Evolutionary conservation across 2,329 filamentous ascomycete species (phyloP), one percentile per base, ranked within the genome.

Genomic region (Nigrograna mackinnonii): DNA sequence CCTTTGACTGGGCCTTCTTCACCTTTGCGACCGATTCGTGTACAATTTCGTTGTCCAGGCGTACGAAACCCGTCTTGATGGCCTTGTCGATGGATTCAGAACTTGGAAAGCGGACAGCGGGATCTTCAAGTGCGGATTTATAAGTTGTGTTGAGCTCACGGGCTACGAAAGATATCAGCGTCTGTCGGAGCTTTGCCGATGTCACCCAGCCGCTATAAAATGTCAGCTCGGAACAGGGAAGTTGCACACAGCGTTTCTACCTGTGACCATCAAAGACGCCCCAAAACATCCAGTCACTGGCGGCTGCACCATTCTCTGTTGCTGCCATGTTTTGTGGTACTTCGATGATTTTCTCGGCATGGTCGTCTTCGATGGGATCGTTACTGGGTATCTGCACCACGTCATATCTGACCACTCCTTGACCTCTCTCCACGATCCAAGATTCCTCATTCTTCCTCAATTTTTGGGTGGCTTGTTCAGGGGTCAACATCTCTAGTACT

Each of bases 231-330:
- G n/a, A n/a, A n/a, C n/a, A n/a, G n/a, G n/a, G n/a, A n/a, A n/a
- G n/a, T n/a, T n/a, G n/a, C n/a, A n/a, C n/a, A n/a, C n/a, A n/a
- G n/a, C n/a, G n/a, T n/a, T n/a, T 12, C 70, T 75, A 92, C 89
- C 89, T 89, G 70, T 99, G 94, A 1, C 94, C 94, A 64, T 99
- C 94, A 69, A 97, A 99, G 14, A 99, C 91, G 44, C 91, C 94
- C 94, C 95, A 99, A 69, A 99, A 99, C 91, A 97, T 97, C 94
- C 94, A 99, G 70, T 99, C 95, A 48, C 82, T 89, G 45, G 78
- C 83, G 14, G 77, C 52, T 13, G 79, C 77, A 26, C 78, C 71
- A 64, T 79, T 71, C 58, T 79, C 74, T 6, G 76, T 75, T 13
- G 78, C 76, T 19, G 79, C 76, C 28, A 80, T 74, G 37, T 75